Evolutionary conservation across 371 early-diverging fungal genomes (phyloP), one percentile per base, ranked within the genome.

Genomic region (Saksenaea vasiformis): DNA sequence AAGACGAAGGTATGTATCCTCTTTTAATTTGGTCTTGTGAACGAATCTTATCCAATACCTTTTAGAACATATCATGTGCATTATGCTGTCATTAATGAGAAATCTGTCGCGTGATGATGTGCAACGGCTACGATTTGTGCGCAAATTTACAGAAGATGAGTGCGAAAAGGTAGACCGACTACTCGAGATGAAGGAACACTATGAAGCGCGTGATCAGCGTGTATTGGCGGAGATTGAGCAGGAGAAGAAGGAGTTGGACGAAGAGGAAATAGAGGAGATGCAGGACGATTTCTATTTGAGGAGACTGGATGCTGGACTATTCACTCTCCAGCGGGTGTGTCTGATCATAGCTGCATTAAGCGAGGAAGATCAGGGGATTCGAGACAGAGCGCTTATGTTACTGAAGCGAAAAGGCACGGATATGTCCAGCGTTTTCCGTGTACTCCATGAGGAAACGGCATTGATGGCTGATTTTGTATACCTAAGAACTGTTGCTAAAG

Each of bases 131-230:
- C 85, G 96, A n/a, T 69, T 96, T 14, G 59, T 93, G n/a, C 76
- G 82, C 41, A 95, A 96, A 73, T 95, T 96, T 69, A 80, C 85
- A 9, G 94, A 95, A 61, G 85, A 87, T 37, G 85, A 90, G 51
- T 91, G 76, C 67, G 87, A 93, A 66, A 92, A 94, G 56, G 74
- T 92, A 22, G 92, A 91, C 47, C 85, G 92, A 19, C 73, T 95
- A 26, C 65, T 93, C 34, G 91, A 93, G 70, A 71, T 95, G 68
- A 87, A 89, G 35, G 80, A 84, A 27, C 78, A 80, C 24, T 93
- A 93, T 61, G 75, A 76, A 60, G 81, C 85, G 26, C 85, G 85
- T 22, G 88, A 93, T 17, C 59, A 68, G 41, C 70, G 71, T 17
- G 72, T 86, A 28, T 78, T 68, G 22, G 64, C 70, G 53, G 84